phyloP scores from a whole-genome alignment of 1,284 basidiomycete genomes.

The Cutaneotrichosporon sp. region DNA sequence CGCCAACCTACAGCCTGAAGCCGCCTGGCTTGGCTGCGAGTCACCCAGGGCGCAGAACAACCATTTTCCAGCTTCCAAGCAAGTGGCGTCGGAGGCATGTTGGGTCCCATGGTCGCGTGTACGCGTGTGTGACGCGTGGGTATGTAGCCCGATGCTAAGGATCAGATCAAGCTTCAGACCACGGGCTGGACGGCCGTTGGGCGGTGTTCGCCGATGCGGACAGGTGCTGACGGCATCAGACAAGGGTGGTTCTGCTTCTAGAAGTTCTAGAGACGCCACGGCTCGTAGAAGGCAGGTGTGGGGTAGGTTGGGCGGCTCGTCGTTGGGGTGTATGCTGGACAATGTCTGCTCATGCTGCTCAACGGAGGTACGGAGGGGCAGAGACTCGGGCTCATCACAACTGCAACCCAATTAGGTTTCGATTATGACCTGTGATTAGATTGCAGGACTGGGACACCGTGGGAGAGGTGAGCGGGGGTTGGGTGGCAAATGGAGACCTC shows the following conservation, averaged over 20 bases:
- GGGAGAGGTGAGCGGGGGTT: neutral
- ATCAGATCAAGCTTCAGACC: neutral
- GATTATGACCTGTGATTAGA: neutral
- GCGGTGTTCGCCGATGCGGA: neutral
- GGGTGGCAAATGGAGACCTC: neutral
- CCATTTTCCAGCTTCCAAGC: neutral
- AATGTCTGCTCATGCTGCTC: too few relatives aligned
- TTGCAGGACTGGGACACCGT: neutral
- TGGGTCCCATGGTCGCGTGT: neutral
- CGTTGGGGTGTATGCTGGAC: too few relatives aligned
- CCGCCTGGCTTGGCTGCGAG: neutral
- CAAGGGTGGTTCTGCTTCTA: neutral
- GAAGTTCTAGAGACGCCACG: neutral
- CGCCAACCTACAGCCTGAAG: too few relatives aligned
- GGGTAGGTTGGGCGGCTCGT: neutral
- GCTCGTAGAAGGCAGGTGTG: neutral
- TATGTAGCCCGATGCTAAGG: neutral
- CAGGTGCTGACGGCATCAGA: neutral
- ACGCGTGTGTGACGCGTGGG: neutral
- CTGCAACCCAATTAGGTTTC: too few relatives aligned
- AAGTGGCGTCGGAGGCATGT: conserved; percentile 1
- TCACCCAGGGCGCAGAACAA: neutral
- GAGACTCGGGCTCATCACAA: too few relatives aligned
- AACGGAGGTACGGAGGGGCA: too few relatives aligned
- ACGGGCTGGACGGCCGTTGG: neutral